Base-by-base conservation (phyloP, 2,329 filamentous ascomycete genomes). In the Nectriaceae sp. region DNA sequence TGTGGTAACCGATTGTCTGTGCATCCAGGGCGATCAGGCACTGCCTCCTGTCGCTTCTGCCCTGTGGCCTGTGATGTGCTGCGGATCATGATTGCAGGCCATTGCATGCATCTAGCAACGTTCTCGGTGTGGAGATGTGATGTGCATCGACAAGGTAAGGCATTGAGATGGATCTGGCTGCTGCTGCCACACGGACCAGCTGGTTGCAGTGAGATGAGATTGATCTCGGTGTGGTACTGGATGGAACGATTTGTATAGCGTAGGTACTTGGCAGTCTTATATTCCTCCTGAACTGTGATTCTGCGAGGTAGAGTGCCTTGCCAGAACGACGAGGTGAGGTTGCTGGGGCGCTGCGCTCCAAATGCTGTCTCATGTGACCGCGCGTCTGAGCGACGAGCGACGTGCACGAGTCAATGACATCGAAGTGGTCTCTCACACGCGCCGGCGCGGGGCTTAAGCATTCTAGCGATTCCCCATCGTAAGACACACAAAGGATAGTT, bases 291-390 rank as follows among this genome's bases (percentile, higher is more conserved):
- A 8, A 31, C 15, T 8, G 26, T 31, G 26, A 31, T 8, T 31
- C 26, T 31, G 15, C 26, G 8, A 8, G 8, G 26, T 31, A 31
- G 26, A 31, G 8, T 31, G 15, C 26, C 26, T 8, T 31, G 26
- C 15, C 8, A 31, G 26, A 8, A 15, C 26, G 26, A 31, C 8
- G 21, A 22, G 22, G 31, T 2, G 26, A 10, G 11, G 26, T 21
- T 44, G 40, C 40, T 49, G 39, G 46, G 49, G 48, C 43, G 39
- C 13, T 31, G 26, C 26, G 15, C 26, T 15, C 8, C 8, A 31
- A 16, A 31, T 15, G 20, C 13, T 21, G 21, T 11, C 37, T 62
- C 62, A 65, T 56, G 62, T 65, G 62, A 63, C 53, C 38, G 38
- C 62, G 62, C 54, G 62, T 56, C 29, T 48, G n/a, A n/a, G n/a